phyloP scores from a whole-genome alignment of 2,329 filamentous ascomycete genomes.

The Sporothrix schenckii region DNA sequence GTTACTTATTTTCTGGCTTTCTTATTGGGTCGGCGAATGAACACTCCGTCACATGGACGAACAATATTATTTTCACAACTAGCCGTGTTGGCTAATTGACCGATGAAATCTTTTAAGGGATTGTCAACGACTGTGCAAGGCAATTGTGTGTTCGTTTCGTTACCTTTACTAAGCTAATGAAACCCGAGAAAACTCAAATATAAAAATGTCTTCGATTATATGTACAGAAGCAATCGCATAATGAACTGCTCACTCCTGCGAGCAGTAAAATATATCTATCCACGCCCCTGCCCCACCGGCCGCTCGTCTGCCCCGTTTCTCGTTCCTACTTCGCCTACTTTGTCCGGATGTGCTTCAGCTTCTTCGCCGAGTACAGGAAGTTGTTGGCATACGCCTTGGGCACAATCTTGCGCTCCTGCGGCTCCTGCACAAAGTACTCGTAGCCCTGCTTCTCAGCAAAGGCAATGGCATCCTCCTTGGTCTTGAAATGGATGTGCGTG shows the following conservation, averaged over 20 bases:
- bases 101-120: neutral
- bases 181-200: neutral
- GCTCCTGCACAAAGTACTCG: slow-evolving; percentile 98
- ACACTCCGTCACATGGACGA: neutral
- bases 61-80: neutral
- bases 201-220: slow-evolving; percentile 21
- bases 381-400: slow-evolving; percentile 98
- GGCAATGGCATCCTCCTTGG: slow-evolving; percentile 88
- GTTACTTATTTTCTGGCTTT: neutral
- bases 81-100: slow-evolving; percentile 1
- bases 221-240: slow-evolving; percentile 22
- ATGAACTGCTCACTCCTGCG: neutral
- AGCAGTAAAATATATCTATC: slow-evolving; percentile 11
- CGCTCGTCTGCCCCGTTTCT: slow-evolving; percentile 19
- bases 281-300: neutral
- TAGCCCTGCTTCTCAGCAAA: slow-evolving; percentile 99
- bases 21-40: neutral
- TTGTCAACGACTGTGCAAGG: neutral
- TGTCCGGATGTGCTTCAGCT: slow-evolving; percentile 83
- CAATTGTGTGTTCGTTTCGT: too few relatives aligned
- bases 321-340: slow-evolving; percentile 57
- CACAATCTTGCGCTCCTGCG: slow-evolving; percentile 79
- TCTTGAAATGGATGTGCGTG: slow-evolving; percentile 84
- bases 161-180: neutral
- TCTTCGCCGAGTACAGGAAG: slow-evolving; percentile 81